Evolutionary conservation across 2,329 filamentous ascomycete genomes (phyloP), one percentile per base, ranked within the genome.

Genomic region (Aspergillus niger): DNA sequence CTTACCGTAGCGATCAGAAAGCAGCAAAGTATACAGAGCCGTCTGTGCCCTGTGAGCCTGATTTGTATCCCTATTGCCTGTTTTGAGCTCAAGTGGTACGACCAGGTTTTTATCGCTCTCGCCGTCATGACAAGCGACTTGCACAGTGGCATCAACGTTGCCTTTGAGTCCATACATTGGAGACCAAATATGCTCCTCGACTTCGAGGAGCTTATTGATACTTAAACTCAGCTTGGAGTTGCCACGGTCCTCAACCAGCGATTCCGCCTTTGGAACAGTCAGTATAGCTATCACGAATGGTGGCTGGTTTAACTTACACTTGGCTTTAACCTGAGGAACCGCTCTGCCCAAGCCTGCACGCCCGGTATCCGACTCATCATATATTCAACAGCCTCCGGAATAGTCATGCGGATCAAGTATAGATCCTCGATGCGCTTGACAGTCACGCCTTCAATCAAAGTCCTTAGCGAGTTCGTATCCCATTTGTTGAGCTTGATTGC

Each of bases 121-220:
- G 26, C 87, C 85, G 59, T 96, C 90, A 58, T 86, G 81, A 81
- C 97, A 90, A 0, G 85, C 86, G 15, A 95, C 90, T 78, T 99
- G 91, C 1, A 99, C 91, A 0, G 95, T 98, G 28, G 95, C 95
- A 77, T 99, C 95, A 61, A 99, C 95, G 69, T 98, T 99, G 30
- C 95, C 95, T 75, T 99, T 99, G 15, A 99, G 82, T 0, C 95
- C 95, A 73, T 96, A 99, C 86, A 92, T 94, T 0, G 95, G 95
- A 6, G 94, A 98, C 95, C 95, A 99, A 28, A 99, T 88, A 72
- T 98, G 95, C 75, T 99, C 95, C 74, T 99, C 95, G 8, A 99
- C 91, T 72, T 98, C 95, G 13, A 99, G 88, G 28, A 99, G 82
- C 73, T 98, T 99, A 70, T 89, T 96, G 67, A 99, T 88, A 67